phyloP scores from a whole-genome alignment of 2,329 filamentous ascomycete species.

The Cladosporium sphaerospermum region DNA sequence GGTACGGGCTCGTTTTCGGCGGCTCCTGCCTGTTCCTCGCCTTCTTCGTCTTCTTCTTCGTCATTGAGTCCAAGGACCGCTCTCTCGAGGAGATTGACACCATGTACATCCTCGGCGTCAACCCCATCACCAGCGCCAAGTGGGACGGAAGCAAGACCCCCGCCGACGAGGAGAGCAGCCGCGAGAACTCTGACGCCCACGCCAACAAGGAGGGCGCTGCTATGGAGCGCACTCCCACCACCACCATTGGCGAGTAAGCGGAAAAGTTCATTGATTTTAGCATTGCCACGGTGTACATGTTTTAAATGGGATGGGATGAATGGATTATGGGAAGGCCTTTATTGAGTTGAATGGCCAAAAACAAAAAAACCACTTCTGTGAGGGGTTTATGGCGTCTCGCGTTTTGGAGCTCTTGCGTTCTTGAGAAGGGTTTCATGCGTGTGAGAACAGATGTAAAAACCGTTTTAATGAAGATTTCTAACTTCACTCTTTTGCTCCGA shows the following conservation, averaged over 20 bases:
- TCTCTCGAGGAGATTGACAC: slow-evolving; percentile 37
- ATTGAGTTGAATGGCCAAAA: slow-evolving; percentile 2
- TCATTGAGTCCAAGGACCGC: slow-evolving; percentile 33
- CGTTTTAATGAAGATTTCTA: background rate
- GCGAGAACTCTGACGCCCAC: slow-evolving; percentile 13
- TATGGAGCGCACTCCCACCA: slow-evolving; percentile 2
- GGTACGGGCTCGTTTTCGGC: slow-evolving; percentile 36
- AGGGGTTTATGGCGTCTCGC: no score
- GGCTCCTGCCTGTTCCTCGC: slow-evolving; percentile 30
- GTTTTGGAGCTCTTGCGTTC: no score
- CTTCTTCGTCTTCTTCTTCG: slow-evolving; percentile 34
- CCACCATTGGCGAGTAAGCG: slow-evolving; percentile 1
- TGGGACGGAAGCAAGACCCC: slow-evolving; percentile 30
- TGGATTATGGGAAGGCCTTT: background rate
- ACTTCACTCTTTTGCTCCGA: background rate
- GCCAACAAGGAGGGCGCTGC: background rate
- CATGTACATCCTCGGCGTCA: slow-evolving; percentile 33
- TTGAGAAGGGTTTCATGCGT: no score
- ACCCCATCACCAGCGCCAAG: slow-evolving; percentile 28
- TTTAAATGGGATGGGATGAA: background rate
- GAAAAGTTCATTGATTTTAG: background rate
- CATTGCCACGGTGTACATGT: slow-evolving; percentile 11
- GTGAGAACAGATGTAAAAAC: background rate
- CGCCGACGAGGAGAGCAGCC: slow-evolving; percentile 19
- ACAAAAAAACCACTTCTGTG: background rate